Percentiles rank a stretch among this genome's conserved stretches.
Evolutionary conservation across 257 asterid genomes (phyloP).

Genomic region (Nyctanthes arbortristis): DNA sequence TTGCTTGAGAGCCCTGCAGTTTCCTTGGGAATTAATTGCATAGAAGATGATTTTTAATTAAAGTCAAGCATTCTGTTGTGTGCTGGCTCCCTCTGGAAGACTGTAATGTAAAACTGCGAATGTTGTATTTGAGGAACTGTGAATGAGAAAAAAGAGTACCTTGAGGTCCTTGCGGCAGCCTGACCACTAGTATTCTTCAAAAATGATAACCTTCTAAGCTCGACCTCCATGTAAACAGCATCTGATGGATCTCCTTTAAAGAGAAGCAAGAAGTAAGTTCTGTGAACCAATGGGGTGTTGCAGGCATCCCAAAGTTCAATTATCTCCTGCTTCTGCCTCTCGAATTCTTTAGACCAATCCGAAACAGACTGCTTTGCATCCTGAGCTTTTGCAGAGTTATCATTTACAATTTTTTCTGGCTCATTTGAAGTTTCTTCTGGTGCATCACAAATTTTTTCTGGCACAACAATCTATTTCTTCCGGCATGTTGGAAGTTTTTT

Average conservation of each 20-base stretch:
- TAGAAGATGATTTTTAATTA: no score
- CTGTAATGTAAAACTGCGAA: no score
- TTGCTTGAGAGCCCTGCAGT: slow-evolving; percentile 50
- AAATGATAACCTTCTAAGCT: slow-evolving; percentile 73
- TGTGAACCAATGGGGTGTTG: slow-evolving; percentile 60
- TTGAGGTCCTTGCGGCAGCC: slow-evolving; percentile 34
- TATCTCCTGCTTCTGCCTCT: slow-evolving; percentile 61
- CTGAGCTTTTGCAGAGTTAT: slow-evolving; percentile 23
- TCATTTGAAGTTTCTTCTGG: slow-evolving; percentile 12
- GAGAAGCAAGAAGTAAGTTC: slow-evolving; percentile 76
- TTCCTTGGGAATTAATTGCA: no score
- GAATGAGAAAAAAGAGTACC: slow-evolving; percentile 34
- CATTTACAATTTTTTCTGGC: slow-evolving; percentile 23
- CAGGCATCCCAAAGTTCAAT: slow-evolving; percentile 78
- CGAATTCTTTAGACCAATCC: slow-evolving; percentile 62
- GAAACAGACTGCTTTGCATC: slow-evolving; percentile 32
- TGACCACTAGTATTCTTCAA: slow-evolving; percentile 52
- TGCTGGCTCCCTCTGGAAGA: no score
- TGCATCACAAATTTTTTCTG: slow-evolving; percentile 28
- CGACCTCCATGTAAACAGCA: slow-evolving; percentile 86
- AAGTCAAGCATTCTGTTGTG: neutral
- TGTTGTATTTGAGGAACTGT: no score
- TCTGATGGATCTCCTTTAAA: slow-evolving; percentile 87
- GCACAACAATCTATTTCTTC: slow-evolving; percentile 23
- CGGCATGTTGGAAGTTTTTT: slow-evolving; percentile 13